phyloP scores from a whole-genome alignment of 768 basidiomycete species.

The Mycena metata region DNA sequence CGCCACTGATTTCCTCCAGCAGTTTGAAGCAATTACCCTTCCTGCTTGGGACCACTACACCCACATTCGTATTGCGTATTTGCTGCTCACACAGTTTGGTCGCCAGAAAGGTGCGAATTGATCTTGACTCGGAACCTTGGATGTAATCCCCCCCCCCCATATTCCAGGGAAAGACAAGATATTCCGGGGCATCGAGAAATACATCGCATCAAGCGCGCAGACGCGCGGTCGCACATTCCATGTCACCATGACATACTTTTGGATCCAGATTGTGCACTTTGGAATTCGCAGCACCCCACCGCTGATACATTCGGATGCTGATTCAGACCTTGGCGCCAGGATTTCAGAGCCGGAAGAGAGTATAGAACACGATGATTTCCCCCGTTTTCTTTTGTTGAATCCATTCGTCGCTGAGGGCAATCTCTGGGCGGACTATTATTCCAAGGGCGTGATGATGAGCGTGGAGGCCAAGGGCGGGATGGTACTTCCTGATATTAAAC shows the following conservation, averaged over 20 bases:
- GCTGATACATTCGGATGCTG: conserved; percentile 25
- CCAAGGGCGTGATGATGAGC: conserved; percentile 59
- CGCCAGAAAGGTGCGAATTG: conserved; percentile 55
- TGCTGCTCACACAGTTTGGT: conserved; percentile 55
- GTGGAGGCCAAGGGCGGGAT: conserved; percentile 53
- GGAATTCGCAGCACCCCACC: conserved; percentile 55
- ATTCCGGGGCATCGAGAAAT: conserved; percentile 57
- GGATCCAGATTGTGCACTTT: conserved; percentile 64
- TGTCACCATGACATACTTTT: conserved; percentile 65
- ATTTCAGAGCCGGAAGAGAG: neutral
- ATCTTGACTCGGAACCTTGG: conserved; percentile 12
- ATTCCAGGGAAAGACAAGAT: conserved; percentile 58
- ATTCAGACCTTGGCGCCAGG: conserved; percentile 10
- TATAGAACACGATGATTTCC: conserved; percentile 47
- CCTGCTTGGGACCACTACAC: conserved; percentile 66
- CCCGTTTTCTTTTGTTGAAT: conserved; percentile 55
- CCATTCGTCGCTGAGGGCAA: conserved; percentile 57
- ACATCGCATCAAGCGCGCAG: conserved; percentile 55
- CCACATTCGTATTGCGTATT: conserved; percentile 61
- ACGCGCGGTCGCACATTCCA: conserved; percentile 59
- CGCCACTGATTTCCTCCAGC: conserved; percentile 50
- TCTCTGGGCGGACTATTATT: conserved; percentile 59
- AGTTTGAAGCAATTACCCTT: conserved; percentile 52
- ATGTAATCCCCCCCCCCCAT: neutral
- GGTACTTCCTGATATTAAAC: conserved; percentile 61